phyloP scores from a whole-genome alignment of 2,329 filamentous ascomycete genomes.

The Myriosclerotinia duriaeana region DNA sequence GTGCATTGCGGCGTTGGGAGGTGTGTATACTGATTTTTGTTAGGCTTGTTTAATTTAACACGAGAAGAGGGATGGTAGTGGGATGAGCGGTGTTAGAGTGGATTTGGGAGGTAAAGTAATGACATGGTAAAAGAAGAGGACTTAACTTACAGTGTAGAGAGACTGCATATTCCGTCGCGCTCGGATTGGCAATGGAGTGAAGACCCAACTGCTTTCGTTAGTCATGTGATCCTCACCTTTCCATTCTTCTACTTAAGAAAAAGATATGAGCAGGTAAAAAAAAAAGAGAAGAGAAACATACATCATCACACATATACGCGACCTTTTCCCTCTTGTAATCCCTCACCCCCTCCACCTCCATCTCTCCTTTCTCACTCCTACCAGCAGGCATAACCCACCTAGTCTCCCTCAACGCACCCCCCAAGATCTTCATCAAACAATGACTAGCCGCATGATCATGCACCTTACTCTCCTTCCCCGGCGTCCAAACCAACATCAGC shows the following conservation, averaged over 20 bases:
- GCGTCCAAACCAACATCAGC: slow-evolving; percentile 85
- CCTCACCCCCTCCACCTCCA: slow-evolving; percentile 48
- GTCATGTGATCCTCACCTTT: neutral
- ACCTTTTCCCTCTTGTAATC: slow-evolving; percentile 70
- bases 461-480: slow-evolving; percentile 78
- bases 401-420: slow-evolving; percentile 74
- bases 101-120: neutral
- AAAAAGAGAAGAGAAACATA: slow-evolving; percentile 19
- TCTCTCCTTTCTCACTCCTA: slow-evolving; percentile 25
- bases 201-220: slow-evolving; percentile 59
- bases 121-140: too few species aligned
- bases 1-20: slow-evolving; percentile 80
- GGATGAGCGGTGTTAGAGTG: too few species aligned
- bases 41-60: neutral
- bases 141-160: slow-evolving; percentile 63
- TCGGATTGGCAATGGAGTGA: slow-evolving; percentile 77
- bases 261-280: neutral
- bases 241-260: neutral
- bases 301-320: slow-evolving; percentile 84
- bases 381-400: slow-evolving; percentile 55
- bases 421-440: slow-evolving; percentile 89
- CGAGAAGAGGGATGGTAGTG: neutral
- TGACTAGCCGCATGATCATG: slow-evolving; percentile 89
- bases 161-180: slow-evolving; percentile 71
- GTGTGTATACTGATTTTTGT: slow-evolving; percentile 65